Conservation (phyloP, 169 alveolate genomes). For the Eimeria acervulina region DNA sequence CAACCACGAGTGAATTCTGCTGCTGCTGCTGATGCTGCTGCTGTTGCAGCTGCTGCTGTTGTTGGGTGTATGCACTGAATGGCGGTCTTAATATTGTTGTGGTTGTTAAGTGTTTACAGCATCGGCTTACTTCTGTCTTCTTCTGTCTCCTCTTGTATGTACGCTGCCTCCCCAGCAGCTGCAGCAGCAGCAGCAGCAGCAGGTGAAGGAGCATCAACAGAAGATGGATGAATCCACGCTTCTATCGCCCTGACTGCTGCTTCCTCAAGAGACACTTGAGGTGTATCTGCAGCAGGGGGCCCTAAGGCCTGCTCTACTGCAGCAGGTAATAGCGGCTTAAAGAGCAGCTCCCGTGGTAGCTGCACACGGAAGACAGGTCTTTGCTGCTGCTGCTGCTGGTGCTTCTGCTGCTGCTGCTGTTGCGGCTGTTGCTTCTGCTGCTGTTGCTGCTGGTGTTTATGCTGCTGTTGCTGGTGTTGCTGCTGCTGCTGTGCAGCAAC, state of each 20-base stretch:
- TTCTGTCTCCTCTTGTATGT: neutral
- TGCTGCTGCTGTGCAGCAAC: neutral
- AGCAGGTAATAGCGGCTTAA: conserved; percentile 24
- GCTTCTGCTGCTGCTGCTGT: neutral
- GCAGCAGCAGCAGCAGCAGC: conserved; percentile 17
- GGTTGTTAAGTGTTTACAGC: neutral
- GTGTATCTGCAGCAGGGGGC: neutral
- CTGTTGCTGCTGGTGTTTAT: neutral
- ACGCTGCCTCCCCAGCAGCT: neutral
- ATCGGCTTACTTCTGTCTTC: neutral
- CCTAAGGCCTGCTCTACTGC: conserved; percentile 1
- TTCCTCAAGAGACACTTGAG: neutral
- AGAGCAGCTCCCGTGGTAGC: conserved; percentile 38
- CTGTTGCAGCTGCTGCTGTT: neutral
- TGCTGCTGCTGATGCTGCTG: conserved; percentile 8
- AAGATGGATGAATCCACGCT: neutral
- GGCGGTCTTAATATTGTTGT: neutral
- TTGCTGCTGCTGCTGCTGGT: conserved; percentile 29
- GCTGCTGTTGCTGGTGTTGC: conserved; percentile 17
- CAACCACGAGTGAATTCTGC: neutral
- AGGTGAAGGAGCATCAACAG: neutral
- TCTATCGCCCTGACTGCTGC: conserved; percentile 32
- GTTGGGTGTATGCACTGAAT: neutral
- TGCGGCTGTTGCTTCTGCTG: conserved; percentile 26
- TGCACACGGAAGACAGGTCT: conserved; percentile 33